These are phyloP conservation scores for Rhizopus stolonifer DNA, from an alignment of 371 early-diverging fungal genomes.

Conservation along the genomic window DNA sequence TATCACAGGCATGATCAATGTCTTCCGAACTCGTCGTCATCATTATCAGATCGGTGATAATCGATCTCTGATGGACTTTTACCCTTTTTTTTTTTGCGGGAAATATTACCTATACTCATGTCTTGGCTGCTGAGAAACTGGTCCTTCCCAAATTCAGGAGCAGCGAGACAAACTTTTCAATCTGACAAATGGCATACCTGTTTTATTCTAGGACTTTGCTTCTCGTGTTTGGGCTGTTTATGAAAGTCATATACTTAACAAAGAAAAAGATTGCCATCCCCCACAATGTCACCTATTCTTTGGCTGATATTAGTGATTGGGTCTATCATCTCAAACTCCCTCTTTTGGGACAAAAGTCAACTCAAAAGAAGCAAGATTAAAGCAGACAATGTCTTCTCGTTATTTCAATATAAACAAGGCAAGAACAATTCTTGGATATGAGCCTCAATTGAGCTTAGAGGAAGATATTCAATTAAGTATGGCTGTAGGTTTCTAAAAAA, in stretches of 20 bases:
- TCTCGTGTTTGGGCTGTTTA: constrained; percentile 63
- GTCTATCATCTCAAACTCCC: constrained; percentile 46
- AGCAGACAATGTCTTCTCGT: constrained; percentile 71
- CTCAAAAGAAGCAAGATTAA: constrained; percentile 60
- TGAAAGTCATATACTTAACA: constrained; percentile 45
- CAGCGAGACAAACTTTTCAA: constrained; percentile 76
- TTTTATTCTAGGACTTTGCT: constrained; percentile 91
- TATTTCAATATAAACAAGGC: constrained; percentile 84
- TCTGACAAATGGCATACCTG: constrained; percentile 90
- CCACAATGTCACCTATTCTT: constrained; percentile 36
- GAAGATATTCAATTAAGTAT: constrained; percentile 65
- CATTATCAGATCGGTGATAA: constrained; percentile 85
- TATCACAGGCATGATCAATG: constrained; percentile 73
- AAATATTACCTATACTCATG: constrained; percentile 89
- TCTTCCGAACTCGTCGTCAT: constrained; percentile 68
- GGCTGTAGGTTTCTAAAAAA: constrained; percentile 27
- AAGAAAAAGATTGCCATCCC: constrained; percentile 49
- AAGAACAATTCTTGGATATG: constrained; percentile 73
- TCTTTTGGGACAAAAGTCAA: constrained; percentile 44
- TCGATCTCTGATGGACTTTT: constrained; percentile 84
- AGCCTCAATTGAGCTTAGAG: constrained; percentile 67
- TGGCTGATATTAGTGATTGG: constrained; percentile 53
- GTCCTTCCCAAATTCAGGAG: constrained; percentile 38
- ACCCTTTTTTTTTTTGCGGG: constrained; percentile 94
- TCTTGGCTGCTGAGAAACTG: constrained; percentile 83